Evolutionary conservation across 768 basidiomycete genomes (phyloP), one percentile per base, ranked within the genome.

Genomic region (Amanita molliuscula): DNA sequence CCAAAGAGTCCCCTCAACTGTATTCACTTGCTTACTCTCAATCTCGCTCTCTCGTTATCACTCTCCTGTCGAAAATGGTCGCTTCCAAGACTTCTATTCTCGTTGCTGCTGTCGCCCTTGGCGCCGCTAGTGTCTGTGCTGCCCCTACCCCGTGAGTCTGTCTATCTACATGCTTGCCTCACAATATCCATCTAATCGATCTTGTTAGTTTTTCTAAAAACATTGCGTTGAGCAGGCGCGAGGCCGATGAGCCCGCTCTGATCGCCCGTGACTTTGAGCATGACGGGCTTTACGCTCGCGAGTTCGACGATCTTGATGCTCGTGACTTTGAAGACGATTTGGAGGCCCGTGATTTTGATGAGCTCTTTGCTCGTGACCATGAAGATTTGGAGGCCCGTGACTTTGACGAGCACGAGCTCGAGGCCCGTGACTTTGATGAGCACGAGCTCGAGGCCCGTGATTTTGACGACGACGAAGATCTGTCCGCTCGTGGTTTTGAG

Each of bases 51-150:
- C 9, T 23, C 47, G 16, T 18, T n/a, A 26, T 34, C 15, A 13
- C 23, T 16, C 31, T 35, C 18, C 15, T 23, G 21, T 33, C 26
- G 18, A 50, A 42, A n/a, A 50, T 50, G 48, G 48, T 50, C 13
- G 48, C 36, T 42, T 26, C 48, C 31, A 50, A 50, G 41, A 34
- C 48, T 41, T 50, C 41, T 2, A 13, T 50, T 11, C 23, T 50
- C 13, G 7, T 35, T 25, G 49, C 41, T 43, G 49, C 42, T 23
- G 13, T 50, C 16, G 49, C 41, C 15, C 33, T 50, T 29, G 33
- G 33, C 20, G 49, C 49, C n/a, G 41, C 49, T 28, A n/a, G 20
- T 13, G 37, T 18, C 18, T 49, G 33, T 25, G 49, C 49, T 5
- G 49, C 31, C 16, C 49, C 49, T 16, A 4, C 28, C 21, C 1